phyloP scores from a whole-genome alignment of 345 rosid genomes.

The Bretschneidera sinensis region DNA sequence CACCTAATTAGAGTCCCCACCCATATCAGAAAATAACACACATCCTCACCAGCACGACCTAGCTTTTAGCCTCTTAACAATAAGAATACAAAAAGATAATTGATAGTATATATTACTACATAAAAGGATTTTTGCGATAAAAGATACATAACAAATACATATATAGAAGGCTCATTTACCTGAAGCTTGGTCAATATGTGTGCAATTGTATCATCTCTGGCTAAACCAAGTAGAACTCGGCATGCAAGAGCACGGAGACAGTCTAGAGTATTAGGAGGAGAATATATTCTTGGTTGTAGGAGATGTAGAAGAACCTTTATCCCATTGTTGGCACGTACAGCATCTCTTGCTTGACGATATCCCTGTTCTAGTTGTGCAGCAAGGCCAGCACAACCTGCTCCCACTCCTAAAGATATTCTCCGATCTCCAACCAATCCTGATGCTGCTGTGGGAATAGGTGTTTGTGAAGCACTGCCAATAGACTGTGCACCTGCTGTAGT shows the following conservation, averaged over 20 bases:
- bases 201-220: conserved; percentile 94
- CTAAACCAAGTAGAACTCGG: conserved; percentile 93
- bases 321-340: conserved; percentile 93
- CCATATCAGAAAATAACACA: no score
- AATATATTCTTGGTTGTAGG: conserved; percentile 83
- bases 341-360: conserved; percentile 93
- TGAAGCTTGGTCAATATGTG: conserved; percentile 97
- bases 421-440: conserved; percentile 97
- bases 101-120: no score
- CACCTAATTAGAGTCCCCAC: no score
- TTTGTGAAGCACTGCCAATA: conserved; percentile 41
- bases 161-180: conserved; percentile 34
- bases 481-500: conserved; percentile 34
- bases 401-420: conserved; percentile 90
- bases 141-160: conserved; percentile 4
- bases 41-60: no score
- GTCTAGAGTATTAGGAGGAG: conserved; percentile 87
- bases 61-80: no score
- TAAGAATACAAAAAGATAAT: no score
- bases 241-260: conserved; percentile 96
- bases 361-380: conserved; percentile 98
- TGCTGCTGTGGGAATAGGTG: conserved; percentile 53
- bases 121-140: no score
- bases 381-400: conserved; percentile 98
- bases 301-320: conserved; percentile 95